Evolutionary conservation across 2,329 filamentous ascomycete species (phyloP).

Genomic region (Fusarium guadeloupense): DNA sequence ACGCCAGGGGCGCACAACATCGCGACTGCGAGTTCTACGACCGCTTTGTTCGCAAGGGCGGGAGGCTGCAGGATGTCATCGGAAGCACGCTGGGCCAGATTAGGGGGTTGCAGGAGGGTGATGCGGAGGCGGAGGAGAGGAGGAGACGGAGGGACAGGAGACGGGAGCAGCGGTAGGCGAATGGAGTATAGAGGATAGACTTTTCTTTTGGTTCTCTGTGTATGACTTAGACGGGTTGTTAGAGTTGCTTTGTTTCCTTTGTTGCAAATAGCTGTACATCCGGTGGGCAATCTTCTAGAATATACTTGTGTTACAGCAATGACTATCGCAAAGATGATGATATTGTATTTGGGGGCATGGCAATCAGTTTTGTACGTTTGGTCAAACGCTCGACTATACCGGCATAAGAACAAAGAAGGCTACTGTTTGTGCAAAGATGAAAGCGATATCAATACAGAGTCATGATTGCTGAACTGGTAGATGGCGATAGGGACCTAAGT

Average conservation of each 20-base stretch:
- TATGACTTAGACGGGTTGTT: background rate
- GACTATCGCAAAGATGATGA: background rate
- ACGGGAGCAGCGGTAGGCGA: conserved; percentile 3
- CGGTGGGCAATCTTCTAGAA: conserved; percentile 16
- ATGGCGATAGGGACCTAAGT: background rate
- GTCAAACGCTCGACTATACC: conserved; percentile 7
- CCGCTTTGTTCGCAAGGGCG: conserved; percentile 39
- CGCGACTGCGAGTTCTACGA: conserved; percentile 42
- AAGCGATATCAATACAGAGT: background rate
- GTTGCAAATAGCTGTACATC: background rate
- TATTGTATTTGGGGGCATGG: background rate
- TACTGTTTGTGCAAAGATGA: background rate
- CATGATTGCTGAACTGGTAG: conserved; percentile 1
- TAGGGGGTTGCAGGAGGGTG: conserved; percentile 29
- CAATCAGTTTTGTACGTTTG: conserved; percentile 10
- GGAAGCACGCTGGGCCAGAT: conserved; percentile 40
- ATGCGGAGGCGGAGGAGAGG: conserved; percentile 17
- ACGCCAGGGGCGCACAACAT: conserved; percentile 34
- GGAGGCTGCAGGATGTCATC: conserved; percentile 39
- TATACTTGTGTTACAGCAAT: conserved; percentile 14
- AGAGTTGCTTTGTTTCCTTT: background rate
- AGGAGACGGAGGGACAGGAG: conserved; percentile 18
- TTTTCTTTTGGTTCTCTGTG: conserved; percentile 5
- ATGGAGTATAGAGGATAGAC: background rate
- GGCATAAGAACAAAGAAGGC: background rate